Evolutionary conservation across 495 filamentous ascomycete genomes (phyloP).

Genomic region (Aspergillus cristatus): DNA sequence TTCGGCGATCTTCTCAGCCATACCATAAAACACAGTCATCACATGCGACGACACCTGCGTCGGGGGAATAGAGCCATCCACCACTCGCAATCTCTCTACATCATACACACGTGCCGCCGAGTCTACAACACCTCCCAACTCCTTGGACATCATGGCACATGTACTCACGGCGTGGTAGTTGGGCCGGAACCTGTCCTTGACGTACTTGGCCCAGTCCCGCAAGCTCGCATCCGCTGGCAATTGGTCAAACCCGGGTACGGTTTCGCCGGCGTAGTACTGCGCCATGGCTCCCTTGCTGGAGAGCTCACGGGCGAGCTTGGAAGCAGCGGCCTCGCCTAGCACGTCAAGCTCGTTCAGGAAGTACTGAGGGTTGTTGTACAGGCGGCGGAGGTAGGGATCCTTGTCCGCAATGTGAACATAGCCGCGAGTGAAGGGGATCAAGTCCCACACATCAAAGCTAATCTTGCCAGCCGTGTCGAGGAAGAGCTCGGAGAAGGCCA

Average conservation of each 20-base stretch:
- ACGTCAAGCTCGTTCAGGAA: conserved; percentile 32
- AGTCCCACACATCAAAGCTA: conserved; percentile 20
- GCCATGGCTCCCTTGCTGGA: background rate
- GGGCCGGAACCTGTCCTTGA: conserved; percentile 8
- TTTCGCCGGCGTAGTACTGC: conserved; percentile 1
- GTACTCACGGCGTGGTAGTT: conserved; percentile 34
- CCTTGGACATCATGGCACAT: conserved; percentile 32
- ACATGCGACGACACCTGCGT: conserved; percentile 11
- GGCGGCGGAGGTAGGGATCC: conserved; percentile 23
- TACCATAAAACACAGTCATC: conserved; percentile 22
- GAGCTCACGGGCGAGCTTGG: conserved; percentile 3
- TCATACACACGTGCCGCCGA: background rate
- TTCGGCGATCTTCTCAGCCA: conserved; percentile 29
- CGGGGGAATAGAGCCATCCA: conserved; percentile 30
- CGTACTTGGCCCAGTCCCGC: conserved; percentile 24
- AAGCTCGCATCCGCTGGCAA: conserved; percentile 33
- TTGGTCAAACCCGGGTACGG: conserved; percentile 19
- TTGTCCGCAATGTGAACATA: conserved; percentile 33
- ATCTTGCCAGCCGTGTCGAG: conserved; percentile 1
- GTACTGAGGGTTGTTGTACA: conserved; percentile 37
- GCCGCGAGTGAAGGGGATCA: conserved; percentile 37
- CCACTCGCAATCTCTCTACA: conserved; percentile 15
- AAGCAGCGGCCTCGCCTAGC: conserved; percentile 32
- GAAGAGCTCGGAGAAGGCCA: conserved; percentile 10
- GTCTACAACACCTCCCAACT: conserved; percentile 34